These are phyloP conservation scores for Zymoseptoria brevis DNA, from an alignment of 2,329 filamentous ascomycete species.

Conservation along the genomic window DNA sequence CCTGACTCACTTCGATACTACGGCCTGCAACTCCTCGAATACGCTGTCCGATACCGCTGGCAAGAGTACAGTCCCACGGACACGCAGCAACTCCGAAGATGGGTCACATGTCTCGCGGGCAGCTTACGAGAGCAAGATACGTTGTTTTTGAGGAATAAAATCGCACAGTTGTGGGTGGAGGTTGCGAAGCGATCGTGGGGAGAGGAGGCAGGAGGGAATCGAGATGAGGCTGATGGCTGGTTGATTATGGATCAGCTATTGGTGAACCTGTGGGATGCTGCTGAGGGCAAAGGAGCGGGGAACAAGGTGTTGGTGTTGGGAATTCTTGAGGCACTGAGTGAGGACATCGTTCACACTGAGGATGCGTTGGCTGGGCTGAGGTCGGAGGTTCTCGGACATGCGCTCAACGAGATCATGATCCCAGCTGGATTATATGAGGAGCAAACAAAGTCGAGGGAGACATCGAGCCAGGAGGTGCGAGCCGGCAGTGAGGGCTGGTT, in stretches of 20 bases:
- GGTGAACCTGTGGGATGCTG: constrained; percentile 64
- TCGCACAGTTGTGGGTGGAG: constrained; percentile 90
- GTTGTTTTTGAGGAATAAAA: constrained; percentile 81
- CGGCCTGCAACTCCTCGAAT: constrained; percentile 82
- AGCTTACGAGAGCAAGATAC: constrained; percentile 65
- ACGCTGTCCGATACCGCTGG: constrained; percentile 81
- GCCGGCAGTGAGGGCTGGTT: constrained; percentile 83
- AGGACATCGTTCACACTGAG: constrained; percentile 84
- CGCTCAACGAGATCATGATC: constrained; percentile 89
- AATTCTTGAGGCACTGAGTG: constrained; percentile 82
- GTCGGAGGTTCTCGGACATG: constrained; percentile 75
- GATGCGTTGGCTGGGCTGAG: constrained; percentile 78
- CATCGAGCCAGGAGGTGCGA: constrained; percentile 56
- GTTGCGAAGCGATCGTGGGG: constrained; percentile 84
- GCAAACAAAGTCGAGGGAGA: constrained; percentile 53
- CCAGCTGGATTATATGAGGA: constrained; percentile 67
- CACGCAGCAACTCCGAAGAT: constrained; percentile 59
- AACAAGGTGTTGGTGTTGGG: constrained; percentile 84
- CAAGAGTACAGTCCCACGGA: constrained; percentile 63
- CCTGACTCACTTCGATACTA: constrained; percentile 83
- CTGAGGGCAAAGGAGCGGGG: constrained; percentile 34
- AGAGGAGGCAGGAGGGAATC: constrained; percentile 73
- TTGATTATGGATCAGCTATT: constrained; percentile 85
- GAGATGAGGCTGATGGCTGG: constrained; percentile 88
- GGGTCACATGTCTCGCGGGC: constrained; percentile 72